These are phyloP conservation scores for Penicillium sp. DNA, from an alignment of 2,329 filamentous ascomycete genomes.

Conservation along the genomic window DNA sequence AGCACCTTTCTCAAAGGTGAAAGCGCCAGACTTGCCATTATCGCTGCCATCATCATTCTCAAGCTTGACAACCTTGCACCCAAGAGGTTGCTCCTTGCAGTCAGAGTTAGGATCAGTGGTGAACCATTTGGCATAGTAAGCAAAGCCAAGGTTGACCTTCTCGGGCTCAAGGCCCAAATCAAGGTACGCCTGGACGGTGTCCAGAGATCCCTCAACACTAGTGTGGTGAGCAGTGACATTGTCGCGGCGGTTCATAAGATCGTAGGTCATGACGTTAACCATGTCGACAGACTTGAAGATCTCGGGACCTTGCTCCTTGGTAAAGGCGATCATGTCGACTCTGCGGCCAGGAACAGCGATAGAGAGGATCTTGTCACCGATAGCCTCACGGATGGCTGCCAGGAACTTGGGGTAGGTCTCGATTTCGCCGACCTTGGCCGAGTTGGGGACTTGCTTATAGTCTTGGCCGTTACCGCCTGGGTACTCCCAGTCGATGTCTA, in stretches of 20 bases:
- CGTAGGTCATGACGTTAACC: slow-evolving; percentile 73
- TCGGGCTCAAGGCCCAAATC: slow-evolving; percentile 57
- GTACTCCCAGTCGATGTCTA: slow-evolving; percentile 70
- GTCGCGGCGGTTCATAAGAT: slow-evolving; percentile 72
- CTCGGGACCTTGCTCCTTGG: slow-evolving; percentile 56
- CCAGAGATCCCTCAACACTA: slow-evolving; percentile 60
- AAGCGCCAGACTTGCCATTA: slow-evolving; percentile 55
- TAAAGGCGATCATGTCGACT: slow-evolving; percentile 71
- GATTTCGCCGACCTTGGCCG: slow-evolving; percentile 62
- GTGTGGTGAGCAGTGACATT: slow-evolving; percentile 66
- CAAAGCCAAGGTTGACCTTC: slow-evolving; percentile 68
- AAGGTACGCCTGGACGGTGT: slow-evolving; percentile 63
- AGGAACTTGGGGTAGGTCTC: slow-evolving; percentile 65
- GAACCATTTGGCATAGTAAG: slow-evolving; percentile 73
- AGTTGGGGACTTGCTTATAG: slow-evolving; percentile 66
- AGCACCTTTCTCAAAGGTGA: slow-evolving; percentile 53
- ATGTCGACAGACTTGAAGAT: slow-evolving; percentile 67
- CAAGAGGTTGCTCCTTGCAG: slow-evolving; percentile 55
- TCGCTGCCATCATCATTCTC: slow-evolving; percentile 66
- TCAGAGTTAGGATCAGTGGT: slow-evolving; percentile 54
- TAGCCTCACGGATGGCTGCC: slow-evolving; percentile 58
- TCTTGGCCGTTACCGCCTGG: slow-evolving; percentile 68
- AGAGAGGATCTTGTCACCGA: slow-evolving; percentile 66
- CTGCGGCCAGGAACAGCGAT: slow-evolving; percentile 67
- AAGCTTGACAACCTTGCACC: slow-evolving; percentile 62